phyloP scores from a whole-genome alignment of 495 filamentous ascomycete species.

The Lasiosphaeria ovina region DNA sequence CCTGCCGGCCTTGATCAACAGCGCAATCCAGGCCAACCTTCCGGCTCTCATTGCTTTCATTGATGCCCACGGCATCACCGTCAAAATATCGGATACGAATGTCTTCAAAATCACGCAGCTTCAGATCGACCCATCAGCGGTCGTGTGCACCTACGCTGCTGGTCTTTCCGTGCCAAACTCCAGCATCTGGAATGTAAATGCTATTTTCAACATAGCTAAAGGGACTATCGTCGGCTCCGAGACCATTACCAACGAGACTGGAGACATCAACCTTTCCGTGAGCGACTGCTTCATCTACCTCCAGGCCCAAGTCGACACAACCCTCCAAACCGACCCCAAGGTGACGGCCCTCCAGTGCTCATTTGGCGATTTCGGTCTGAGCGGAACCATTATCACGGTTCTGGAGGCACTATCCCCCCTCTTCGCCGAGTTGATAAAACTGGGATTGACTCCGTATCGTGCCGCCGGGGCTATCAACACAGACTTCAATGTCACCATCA shows the following conservation, averaged over 20 bases:
- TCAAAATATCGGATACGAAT: neutral
- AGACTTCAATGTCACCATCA: neutral
- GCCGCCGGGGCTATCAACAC: neutral
- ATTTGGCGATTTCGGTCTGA: neutral
- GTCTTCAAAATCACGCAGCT: neutral
- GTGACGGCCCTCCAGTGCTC: constrained; percentile 1
- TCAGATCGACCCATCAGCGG: neutral
- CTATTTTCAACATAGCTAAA: neutral
- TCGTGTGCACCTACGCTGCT: neutral
- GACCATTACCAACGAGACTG: neutral
- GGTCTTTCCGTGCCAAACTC: neutral
- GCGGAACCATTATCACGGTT: neutral
- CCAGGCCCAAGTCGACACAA: neutral
- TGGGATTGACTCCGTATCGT: neutral
- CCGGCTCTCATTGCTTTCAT: neutral
- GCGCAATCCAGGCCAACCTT: neutral
- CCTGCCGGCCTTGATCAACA: neutral
- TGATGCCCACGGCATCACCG: neutral
- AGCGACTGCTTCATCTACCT: neutral
- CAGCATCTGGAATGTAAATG: neutral
- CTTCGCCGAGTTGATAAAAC: neutral
- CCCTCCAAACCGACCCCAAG: neutral
- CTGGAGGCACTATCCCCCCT: neutral
- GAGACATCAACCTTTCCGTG: neutral
- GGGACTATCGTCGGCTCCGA: neutral